Conservation (phyloP, 2,329 filamentous ascomycete genomes). For the Aspergillus brunneoviolaceus region DNA sequence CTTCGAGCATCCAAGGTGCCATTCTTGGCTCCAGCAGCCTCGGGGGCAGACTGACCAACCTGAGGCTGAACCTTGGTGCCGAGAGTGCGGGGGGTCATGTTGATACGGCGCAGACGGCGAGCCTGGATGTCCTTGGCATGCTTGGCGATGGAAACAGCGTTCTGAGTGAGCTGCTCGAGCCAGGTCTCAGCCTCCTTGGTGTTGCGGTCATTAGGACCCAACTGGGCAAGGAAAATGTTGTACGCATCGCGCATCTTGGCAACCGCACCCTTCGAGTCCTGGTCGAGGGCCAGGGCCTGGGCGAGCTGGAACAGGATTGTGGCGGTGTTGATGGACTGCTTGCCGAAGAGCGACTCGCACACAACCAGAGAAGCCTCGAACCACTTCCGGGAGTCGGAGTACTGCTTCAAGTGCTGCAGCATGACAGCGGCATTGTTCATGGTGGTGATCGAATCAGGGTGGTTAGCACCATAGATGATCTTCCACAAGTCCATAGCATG, state of each 20-base stretch:
- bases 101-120: constrained; percentile 69
- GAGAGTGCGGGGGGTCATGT: constrained; percentile 61
- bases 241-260: constrained; percentile 94
- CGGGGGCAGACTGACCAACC: constrained; percentile 59
- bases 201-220: constrained; percentile 90
- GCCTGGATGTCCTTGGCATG: constrained; percentile 84
- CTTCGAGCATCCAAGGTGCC: constrained; percentile 68
- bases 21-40: constrained; percentile 44
- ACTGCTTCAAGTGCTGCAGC: constrained; percentile 93
- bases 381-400: constrained; percentile 92
- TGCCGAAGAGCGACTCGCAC: constrained; percentile 86
- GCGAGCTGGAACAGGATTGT: constrained; percentile 96
- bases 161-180: constrained; percentile 94
- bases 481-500: constrained; percentile 96
- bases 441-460: constrained; percentile 97
- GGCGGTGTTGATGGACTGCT: constrained; percentile 86
- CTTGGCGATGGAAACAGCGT: constrained; percentile 90
- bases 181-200: constrained; percentile 97
- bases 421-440: constrained; percentile 99
- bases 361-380: constrained; percentile 90
- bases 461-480: constrained; percentile 87
- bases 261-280: constrained; percentile 88
- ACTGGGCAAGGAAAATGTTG: constrained; percentile 85
- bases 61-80: constrained; percentile 62
- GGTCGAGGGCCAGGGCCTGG: constrained; percentile 91